Conservation (phyloP, 257 asterid genomes). For the Voacanga thouarsii region DNA sequence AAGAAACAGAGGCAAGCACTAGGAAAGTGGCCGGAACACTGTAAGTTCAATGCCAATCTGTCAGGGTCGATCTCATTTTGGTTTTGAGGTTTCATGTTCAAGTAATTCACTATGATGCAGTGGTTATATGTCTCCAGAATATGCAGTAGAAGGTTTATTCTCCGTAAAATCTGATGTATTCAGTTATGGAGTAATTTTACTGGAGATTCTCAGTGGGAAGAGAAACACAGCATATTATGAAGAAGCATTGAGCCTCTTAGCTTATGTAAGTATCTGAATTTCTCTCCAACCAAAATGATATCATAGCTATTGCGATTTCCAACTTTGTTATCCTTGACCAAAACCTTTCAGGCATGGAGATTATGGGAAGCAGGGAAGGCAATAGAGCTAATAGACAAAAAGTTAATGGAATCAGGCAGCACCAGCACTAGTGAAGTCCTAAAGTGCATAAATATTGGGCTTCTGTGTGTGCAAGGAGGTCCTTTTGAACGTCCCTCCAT, state of each 20-base stretch:
- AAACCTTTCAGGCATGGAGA: slow-evolving; percentile 26
- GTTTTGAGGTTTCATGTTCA: neutral
- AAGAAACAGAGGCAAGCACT: neutral
- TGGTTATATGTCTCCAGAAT: too few species aligned
- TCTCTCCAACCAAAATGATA: too few species aligned
- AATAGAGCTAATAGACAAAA: slow-evolving; percentile 16
- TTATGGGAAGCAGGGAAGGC: slow-evolving; percentile 27
- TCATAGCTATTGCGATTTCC: too few species aligned
- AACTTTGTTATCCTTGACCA: neutral
- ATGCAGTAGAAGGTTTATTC: too few species aligned
- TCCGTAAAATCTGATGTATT: too few species aligned
- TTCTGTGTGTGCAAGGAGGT: slow-evolving; percentile 31
- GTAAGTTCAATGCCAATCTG: slow-evolving; percentile 1
- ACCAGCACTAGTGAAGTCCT: slow-evolving; percentile 4
- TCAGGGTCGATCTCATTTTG: neutral
- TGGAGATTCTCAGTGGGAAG: slow-evolving; percentile 3
- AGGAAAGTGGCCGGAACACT: neutral
- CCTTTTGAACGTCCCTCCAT: slow-evolving; percentile 29
- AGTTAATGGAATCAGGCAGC: slow-evolving; percentile 11
- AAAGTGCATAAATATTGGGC: slow-evolving; percentile 24
- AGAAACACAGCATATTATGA: slow-evolving; percentile 21
- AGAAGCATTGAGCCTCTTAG: slow-evolving; percentile 28
- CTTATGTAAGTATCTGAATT: slow-evolving; percentile 22
- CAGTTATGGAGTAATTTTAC: too few species aligned
- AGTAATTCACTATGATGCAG: neutral